phyloP scores from a whole-genome alignment of 495 filamentous ascomycete genomes.

The Penicillium macrosclerotiorum region DNA sequence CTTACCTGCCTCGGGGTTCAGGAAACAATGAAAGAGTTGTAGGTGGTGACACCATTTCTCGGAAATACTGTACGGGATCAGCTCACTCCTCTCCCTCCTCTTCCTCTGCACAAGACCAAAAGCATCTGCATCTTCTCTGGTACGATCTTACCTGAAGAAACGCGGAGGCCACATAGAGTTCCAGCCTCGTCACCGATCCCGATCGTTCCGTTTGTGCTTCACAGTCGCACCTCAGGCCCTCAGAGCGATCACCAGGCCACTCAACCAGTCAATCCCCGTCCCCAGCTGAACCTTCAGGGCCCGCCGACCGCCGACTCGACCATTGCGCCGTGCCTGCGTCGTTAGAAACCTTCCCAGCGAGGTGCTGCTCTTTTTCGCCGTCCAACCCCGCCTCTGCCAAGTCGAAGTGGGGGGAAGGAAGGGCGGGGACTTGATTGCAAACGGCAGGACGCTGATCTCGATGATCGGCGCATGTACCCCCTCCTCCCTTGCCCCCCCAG shows the following conservation, averaged over 20 bases:
- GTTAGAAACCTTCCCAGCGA: constrained; percentile 9
- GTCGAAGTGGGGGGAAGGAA: neutral
- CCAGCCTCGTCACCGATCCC: too few relatives aligned
- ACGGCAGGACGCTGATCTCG: constrained; percentile 19
- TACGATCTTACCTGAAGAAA: too few relatives aligned
- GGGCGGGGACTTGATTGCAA: constrained; percentile 11
- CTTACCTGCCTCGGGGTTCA: too few relatives aligned
- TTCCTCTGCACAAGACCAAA: too few relatives aligned
- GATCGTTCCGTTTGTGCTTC: neutral
- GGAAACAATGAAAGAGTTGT: too few relatives aligned
- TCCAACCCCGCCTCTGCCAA: neutral
- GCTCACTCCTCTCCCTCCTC: too few relatives aligned
- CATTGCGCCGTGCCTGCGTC: constrained; percentile 21
- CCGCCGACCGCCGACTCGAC: constrained; percentile 18
- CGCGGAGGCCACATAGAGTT: too few relatives aligned
- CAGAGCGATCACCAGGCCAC: too few relatives aligned
- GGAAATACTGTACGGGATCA: too few relatives aligned
- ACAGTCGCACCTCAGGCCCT: too few relatives aligned
- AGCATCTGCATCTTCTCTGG: too few relatives aligned
- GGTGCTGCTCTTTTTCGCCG: neutral
- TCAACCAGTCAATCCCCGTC: neutral
- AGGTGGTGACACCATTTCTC: too few relatives aligned
- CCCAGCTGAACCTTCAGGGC: constrained; percentile 21
- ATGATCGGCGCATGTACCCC: constrained; percentile 10
- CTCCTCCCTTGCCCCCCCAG: neutral